Base-by-base conservation (phyloP, 2,329 filamentous ascomycete genomes). In the Parafenestella ontariensis region DNA sequence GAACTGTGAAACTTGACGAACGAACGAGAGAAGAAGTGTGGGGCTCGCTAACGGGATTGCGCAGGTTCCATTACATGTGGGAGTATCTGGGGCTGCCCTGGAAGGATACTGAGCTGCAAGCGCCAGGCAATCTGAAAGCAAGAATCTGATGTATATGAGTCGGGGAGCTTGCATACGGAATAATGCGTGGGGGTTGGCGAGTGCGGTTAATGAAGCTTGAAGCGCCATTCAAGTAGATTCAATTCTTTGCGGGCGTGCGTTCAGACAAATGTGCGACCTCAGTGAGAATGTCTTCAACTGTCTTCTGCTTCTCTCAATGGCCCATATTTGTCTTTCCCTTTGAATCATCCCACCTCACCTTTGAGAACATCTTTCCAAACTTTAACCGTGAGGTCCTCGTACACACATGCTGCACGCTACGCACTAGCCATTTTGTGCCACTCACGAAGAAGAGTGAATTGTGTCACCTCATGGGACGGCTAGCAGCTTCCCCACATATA, bases 1-100 rank as follows among this genome's bases (percentile, higher is more conserved):
- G 54, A 62, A 65, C 58, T 31, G 46, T 62, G 59, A 57, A 61
- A 61, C 54, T 5, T 42, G 36, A 45, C 49, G 37, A 58, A 61
- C 41, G 37, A 51, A 42, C 36, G 17, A 33, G 17, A 13, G 24
- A 13, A 42, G 15, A 33, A 15, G 5, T 40, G 37, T 54, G 37
- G 47, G 24, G 21, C 40, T 18, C 43, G 58, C 62, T 71, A 63
- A 53, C 40, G 34, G 41, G 43, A 5, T 26, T 36, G 24, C 33
- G 17, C 41, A 87, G 88, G 52, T 90, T 87, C 72, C 83, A 87
- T 61, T 89, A 85, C 64, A 83, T 93, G 62, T 92, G 88, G 76
- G 78, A 83, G 53, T 89, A 85, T 68, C 71, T 92, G 40, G 87
- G 80, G 0, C 63, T 92, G 42, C 84, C 84, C 4, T 87, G 82